Evolutionary conservation across 2,329 filamentous ascomycete genomes (phyloP).

Genomic region (Talaromyces rugulosus): DNA sequence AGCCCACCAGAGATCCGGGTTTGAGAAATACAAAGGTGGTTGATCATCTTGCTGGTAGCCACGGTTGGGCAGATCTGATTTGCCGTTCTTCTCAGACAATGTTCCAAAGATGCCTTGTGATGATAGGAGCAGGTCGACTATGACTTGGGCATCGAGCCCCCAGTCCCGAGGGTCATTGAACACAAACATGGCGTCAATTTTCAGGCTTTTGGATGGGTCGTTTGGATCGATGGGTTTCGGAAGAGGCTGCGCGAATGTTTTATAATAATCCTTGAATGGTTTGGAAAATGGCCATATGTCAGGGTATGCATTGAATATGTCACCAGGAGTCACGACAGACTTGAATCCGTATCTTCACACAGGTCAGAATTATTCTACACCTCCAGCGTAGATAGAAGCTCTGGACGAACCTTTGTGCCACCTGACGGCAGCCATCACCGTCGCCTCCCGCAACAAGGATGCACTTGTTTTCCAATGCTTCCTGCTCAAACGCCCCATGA

Average conservation of each 20-base stretch:
- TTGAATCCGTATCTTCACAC: constrained; percentile 65
- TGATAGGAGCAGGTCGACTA: constrained; percentile 79
- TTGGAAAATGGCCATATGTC: constrained; percentile 79
- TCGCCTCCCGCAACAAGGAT: constrained; percentile 71
- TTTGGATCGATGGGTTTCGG: constrained; percentile 32
- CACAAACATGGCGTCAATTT: constrained; percentile 85
- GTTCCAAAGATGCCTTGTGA: constrained; percentile 76
- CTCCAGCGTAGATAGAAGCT: neutral
- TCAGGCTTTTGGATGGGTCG: constrained; percentile 53
- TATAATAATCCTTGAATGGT: constrained; percentile 60
- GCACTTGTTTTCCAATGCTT: constrained; percentile 58
- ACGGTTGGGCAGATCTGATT: constrained; percentile 59
- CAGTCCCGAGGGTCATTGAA: constrained; percentile 97
- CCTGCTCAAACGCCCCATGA: constrained; percentile 51
- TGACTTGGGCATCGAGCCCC: constrained; percentile 82
- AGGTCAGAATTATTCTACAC: neutral
- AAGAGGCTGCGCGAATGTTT: constrained; percentile 37
- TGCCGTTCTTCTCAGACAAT: constrained; percentile 67
- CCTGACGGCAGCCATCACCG: constrained; percentile 61
- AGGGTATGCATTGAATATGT: constrained; percentile 71
- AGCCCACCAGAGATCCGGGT: constrained; percentile 87
- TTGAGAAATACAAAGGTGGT: constrained; percentile 79
- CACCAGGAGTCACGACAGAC: constrained; percentile 77
- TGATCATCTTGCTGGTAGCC: constrained; percentile 83
- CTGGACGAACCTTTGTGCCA: constrained; percentile 60